Conservation (phyloP, 1,284 basidiomycete species). For the Malassezia sympodialis region DNA sequence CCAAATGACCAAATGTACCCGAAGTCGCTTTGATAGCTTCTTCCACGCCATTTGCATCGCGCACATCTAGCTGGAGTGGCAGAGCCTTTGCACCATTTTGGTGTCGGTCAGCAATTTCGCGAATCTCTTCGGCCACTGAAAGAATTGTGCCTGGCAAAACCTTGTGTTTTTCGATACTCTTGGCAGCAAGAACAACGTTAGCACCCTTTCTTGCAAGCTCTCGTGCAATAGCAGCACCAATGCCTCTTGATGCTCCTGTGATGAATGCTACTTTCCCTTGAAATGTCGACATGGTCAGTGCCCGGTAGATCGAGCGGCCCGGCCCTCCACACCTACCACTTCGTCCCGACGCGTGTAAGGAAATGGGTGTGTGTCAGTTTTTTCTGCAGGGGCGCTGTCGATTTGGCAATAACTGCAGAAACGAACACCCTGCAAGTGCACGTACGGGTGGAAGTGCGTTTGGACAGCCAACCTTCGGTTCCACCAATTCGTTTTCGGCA, state of each 20-base stretch:
- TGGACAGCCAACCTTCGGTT: not conserved
- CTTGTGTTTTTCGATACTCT: constrained; percentile 22
- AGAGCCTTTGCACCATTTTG: constrained; percentile 22
- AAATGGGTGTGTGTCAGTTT: constrained; percentile 18
- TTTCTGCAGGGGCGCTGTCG: constrained; percentile 18
- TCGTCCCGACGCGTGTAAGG: not conserved
- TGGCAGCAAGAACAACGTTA: constrained; percentile 39
- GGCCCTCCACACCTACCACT: not conserved
- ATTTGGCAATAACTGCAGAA: constrained; percentile 16
- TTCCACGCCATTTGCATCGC: constrained; percentile 31
- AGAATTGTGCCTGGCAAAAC: constrained; percentile 45
- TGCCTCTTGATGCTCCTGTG: constrained; percentile 36
- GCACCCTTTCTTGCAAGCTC: constrained; percentile 28
- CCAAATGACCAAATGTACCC: constrained; percentile 34
- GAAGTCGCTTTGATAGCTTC: constrained; percentile 26
- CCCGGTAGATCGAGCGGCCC: not conserved
- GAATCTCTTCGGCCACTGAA: constrained; percentile 42
- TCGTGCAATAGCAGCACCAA: constrained; percentile 36
- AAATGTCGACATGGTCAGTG: not conserved
- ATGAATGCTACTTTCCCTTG: constrained; percentile 19
- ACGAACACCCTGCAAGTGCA: constrained; percentile 9
- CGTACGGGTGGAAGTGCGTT: constrained; percentile 2
- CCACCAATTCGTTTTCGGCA: not conserved
- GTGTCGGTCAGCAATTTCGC: constrained; percentile 19
- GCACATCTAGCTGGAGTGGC: constrained; percentile 44